Conservation (phyloP, 805 yeast species). For the Kodamaea jinghongensis region DNA sequence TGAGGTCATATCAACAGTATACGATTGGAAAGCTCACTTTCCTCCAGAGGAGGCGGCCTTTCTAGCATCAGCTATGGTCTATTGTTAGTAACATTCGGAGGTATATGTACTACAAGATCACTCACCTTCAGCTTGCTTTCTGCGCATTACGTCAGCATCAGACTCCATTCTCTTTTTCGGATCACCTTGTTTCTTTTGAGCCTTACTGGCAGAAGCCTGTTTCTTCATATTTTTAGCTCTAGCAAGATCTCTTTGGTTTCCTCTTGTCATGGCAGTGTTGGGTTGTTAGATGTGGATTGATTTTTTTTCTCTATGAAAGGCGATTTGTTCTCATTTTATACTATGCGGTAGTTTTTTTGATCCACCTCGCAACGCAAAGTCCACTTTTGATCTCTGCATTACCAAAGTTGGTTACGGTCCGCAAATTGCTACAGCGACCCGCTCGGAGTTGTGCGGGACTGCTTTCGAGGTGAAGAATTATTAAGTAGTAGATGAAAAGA, state of each 20-base stretch:
- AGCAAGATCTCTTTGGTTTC: slow-evolving; percentile 94
- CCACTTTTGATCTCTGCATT: too few species aligned
- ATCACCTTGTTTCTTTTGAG: slow-evolving; percentile 69
- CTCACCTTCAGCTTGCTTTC: slow-evolving; percentile 80
- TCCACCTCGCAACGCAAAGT: slow-evolving; percentile 7
- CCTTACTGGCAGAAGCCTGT: slow-evolving; percentile 59
- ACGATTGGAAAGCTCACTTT: slow-evolving; percentile 2
- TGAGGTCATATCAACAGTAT: too few species aligned
- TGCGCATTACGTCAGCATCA: slow-evolving; percentile 88
- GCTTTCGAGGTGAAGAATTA: too few species aligned
- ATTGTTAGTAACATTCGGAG: slow-evolving; percentile 11
- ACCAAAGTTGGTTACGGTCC: too few species aligned
- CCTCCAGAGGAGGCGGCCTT: too few species aligned
- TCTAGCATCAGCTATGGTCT: slow-evolving; percentile 47
- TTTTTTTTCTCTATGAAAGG: slow-evolving; percentile 1
- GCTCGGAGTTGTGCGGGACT: too few species aligned
- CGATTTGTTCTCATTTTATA: slow-evolving; percentile 1
- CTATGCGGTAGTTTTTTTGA: not conserved
- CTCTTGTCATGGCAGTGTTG: slow-evolving; percentile 70
- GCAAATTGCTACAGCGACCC: too few species aligned
- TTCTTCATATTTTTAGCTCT: slow-evolving; percentile 86
- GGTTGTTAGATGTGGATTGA: slow-evolving; percentile 1
- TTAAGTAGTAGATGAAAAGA: too few species aligned
- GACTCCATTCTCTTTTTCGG: slow-evolving; percentile 81
- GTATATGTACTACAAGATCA: slow-evolving; percentile 15